These are phyloP conservation scores for Termitomyces sp. DNA, from an alignment of 1,284 basidiomycete genomes.

Conservation along the genomic window DNA sequence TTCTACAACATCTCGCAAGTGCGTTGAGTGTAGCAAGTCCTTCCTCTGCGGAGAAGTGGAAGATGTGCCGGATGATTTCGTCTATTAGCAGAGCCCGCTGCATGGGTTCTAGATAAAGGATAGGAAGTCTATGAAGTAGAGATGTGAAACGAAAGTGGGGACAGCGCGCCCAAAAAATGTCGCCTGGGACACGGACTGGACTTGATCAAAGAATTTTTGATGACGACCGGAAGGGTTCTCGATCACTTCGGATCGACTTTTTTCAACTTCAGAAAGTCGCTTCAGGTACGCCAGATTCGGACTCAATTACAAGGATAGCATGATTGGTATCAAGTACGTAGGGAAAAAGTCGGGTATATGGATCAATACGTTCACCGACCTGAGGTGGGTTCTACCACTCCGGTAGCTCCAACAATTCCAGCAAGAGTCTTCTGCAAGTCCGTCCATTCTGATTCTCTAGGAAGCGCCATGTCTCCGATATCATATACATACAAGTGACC, in stretches of 20 bases:
- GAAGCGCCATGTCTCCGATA: constrained; percentile 83
- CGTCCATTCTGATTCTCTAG: constrained; percentile 84
- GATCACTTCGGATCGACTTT: background rate
- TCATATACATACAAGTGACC: constrained; percentile 93
- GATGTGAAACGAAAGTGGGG: background rate
- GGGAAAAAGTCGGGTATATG: background rate
- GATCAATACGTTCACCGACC: constrained; percentile 32
- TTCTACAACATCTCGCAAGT: constrained; percentile 38
- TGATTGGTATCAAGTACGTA: background rate
- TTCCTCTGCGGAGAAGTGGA: constrained; percentile 31
- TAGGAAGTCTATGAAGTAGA: background rate
- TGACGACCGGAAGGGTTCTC: constrained; percentile 14
- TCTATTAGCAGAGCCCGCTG: constrained; percentile 46
- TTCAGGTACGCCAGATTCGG: background rate
- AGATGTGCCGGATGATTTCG: constrained; percentile 43
- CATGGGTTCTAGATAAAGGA: constrained; percentile 27
- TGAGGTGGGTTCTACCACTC: constrained; percentile 40
- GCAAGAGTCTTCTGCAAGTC: constrained; percentile 82
- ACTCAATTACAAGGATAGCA: background rate
- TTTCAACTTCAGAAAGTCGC: background rate
- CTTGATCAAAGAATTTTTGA: constrained; percentile 12
- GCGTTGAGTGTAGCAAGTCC: constrained; percentile 25
- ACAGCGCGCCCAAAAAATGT: constrained; percentile 6
- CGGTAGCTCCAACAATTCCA: constrained; percentile 54
- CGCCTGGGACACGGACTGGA: background rate